Percentiles rank a stretch among this genome's conserved stretches.
Evolutionary conservation across 345 rosid species (phyloP).

Genomic region (Arabis hirsuta): DNA sequence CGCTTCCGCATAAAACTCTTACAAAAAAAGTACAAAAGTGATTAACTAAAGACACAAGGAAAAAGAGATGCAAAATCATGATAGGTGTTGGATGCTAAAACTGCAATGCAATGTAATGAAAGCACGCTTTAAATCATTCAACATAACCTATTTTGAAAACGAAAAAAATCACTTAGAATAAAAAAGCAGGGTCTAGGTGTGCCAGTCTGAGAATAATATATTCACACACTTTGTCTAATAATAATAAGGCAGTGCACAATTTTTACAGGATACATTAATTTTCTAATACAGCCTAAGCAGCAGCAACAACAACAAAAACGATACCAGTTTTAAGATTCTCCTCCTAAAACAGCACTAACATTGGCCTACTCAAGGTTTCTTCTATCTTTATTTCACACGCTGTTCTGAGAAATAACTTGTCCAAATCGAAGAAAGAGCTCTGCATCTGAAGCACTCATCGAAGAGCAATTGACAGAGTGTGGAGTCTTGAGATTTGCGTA

Average conservation of each 20-base stretch:
- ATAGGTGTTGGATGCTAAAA: no score
- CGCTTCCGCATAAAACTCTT: no score
- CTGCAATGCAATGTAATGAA: no score
- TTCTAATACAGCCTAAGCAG: conserved; percentile 1
- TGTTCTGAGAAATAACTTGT: conserved; percentile 90
- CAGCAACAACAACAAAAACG: not conserved
- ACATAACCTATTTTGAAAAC: no score
- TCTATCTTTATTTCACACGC: conserved; percentile 40
- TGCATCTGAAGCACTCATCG: conserved; percentile 95
- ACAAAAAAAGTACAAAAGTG: no score
- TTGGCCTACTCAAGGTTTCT: not conserved
- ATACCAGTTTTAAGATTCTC: conserved; percentile 3
- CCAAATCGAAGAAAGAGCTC: conserved; percentile 90
- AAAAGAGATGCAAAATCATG: no score
- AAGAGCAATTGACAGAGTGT: conserved; percentile 75
- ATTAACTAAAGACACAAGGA: no score
- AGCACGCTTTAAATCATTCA: no score
- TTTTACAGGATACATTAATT: conserved; percentile 2
- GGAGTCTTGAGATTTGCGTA: conserved; percentile 89
- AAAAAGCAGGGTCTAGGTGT: no score
- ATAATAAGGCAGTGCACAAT: not conserved
- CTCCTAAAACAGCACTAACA: conserved; percentile 9
- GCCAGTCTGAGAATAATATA: conserved; percentile 18
- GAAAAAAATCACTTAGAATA: no score
- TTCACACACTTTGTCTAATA: conserved; percentile 29